Percentiles rank a stretch among this genome's conserved stretches.
phyloP scores from a whole-genome alignment of 208 protist genomes.

The Acanthamoeba healyi region DNA sequence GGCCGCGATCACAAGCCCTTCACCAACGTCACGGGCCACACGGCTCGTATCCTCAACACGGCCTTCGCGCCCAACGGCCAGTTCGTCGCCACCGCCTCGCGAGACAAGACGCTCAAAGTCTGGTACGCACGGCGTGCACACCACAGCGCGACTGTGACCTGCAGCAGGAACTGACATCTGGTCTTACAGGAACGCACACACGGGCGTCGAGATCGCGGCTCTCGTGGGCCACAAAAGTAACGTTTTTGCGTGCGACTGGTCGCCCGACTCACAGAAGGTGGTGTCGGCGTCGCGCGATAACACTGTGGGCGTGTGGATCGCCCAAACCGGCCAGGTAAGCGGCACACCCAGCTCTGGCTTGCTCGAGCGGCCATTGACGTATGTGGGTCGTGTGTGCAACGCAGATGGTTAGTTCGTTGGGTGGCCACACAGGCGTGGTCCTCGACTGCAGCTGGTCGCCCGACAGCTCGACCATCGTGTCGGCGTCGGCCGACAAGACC shows the following conservation, averaged over 20 bases:
- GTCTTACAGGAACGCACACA: constrained; percentile 66
- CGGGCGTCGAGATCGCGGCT: constrained; percentile 10
- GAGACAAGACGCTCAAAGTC: constrained; percentile 74
- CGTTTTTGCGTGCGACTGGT: constrained; percentile 74
- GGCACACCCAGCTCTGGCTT: too few relatives aligned
- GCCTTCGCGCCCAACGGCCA: constrained; percentile 46
- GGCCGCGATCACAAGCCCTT: neutral
- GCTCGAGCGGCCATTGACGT: too few relatives aligned
- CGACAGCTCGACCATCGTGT: neutral
- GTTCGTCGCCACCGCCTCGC: constrained; percentile 68
- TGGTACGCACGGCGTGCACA: too few relatives aligned
- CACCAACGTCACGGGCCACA: constrained; percentile 49
- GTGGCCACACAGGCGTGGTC: constrained; percentile 27
- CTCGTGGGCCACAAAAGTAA: constrained; percentile 68
- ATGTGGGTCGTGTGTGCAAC: too few relatives aligned
- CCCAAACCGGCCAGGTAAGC: neutral
- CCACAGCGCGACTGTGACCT: too few relatives aligned
- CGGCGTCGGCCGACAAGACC: constrained; percentile 25
- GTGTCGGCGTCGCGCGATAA: constrained; percentile 74
- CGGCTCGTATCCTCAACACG: neutral
- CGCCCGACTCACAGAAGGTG: constrained; percentile 73
- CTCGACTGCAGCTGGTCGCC: neutral
- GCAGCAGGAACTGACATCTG: too few relatives aligned
- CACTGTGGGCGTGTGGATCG: constrained; percentile 78
- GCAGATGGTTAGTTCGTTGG: neutral